phyloP scores from a whole-genome alignment of 1,284 basidiomycete genomes.

The Rhodotorula mucilaginosa region DNA sequence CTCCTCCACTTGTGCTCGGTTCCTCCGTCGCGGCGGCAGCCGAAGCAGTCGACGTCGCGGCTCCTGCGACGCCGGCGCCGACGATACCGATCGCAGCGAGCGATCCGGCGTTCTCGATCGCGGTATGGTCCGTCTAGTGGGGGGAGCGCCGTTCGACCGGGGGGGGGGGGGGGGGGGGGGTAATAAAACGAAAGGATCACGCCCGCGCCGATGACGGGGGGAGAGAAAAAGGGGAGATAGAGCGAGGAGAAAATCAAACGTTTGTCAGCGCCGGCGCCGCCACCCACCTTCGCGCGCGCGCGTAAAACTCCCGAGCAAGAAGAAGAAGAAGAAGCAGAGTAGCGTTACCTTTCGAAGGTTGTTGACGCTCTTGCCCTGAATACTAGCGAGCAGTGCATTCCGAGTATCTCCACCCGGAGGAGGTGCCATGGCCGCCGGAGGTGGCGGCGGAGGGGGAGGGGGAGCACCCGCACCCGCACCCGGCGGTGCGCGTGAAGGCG shows the following conservation, averaged over 20 bases:
- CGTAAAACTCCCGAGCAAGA: not conserved
- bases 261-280: too few species aligned
- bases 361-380: slow-evolving; percentile 68
- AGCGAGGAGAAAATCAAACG: not conserved
- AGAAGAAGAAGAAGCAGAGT: not conserved
- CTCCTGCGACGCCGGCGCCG: slow-evolving; percentile 55
- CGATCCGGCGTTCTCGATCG: slow-evolving; percentile 41
- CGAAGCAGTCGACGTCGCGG: slow-evolving; percentile 48
- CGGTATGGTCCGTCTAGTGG: slow-evolving; percentile 36
- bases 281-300: too few species aligned
- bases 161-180: too few species aligned
- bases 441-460: not conserved
- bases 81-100: slow-evolving; percentile 38
- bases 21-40: slow-evolving; percentile 45
- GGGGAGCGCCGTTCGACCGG: slow-evolving; percentile 40
- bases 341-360: slow-evolving; percentile 66
- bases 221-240: not conserved
- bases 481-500: not conserved
- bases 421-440: not conserved
- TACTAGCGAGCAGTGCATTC: slow-evolving; percentile 62
- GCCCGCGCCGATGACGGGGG: too few species aligned
- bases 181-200: too few species aligned
- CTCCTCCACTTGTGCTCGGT: slow-evolving; percentile 53
- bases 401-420: slow-evolving; percentile 48
- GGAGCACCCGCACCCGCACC: too few species aligned